Conservation (phyloP, 2,329 filamentous ascomycete genomes). For the Colletotrichum liriopes region DNA sequence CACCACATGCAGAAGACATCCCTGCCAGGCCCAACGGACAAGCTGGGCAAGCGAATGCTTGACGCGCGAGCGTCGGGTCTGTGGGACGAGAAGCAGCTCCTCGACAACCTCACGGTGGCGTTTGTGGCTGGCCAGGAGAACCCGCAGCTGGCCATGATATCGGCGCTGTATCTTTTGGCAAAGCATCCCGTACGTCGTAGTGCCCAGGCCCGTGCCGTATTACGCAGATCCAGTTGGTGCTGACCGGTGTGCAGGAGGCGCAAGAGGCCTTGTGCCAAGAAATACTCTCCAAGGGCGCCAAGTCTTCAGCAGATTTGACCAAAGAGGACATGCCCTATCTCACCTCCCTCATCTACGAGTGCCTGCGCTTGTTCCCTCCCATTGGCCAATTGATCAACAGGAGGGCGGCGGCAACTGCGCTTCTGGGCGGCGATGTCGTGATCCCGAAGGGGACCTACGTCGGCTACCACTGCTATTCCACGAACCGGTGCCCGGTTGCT, state of each 20-base stretch:
- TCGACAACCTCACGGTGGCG: slow-evolving; percentile 57
- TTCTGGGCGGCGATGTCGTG: slow-evolving; percentile 50
- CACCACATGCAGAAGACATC: slow-evolving; percentile 25
- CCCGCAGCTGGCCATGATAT: slow-evolving; percentile 55
- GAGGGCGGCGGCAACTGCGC: slow-evolving; percentile 47
- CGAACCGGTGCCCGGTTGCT: slow-evolving; percentile 53
- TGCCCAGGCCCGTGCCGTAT: slow-evolving; percentile 12
- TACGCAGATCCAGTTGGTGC: not conserved
- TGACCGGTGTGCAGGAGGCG: slow-evolving; percentile 44
- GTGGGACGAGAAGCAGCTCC: slow-evolving; percentile 54
- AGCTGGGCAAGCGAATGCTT: slow-evolving; percentile 46
- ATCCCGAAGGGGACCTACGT: slow-evolving; percentile 56
- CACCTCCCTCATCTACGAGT: slow-evolving; percentile 61
- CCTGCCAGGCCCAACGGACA: slow-evolving; percentile 5
- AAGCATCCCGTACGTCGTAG: slow-evolving; percentile 48
- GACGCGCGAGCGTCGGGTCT: slow-evolving; percentile 45
- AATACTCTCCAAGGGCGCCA: slow-evolving; percentile 44
- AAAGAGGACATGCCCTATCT: slow-evolving; percentile 58
- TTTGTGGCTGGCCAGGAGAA: slow-evolving; percentile 61
- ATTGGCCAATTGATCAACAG: slow-evolving; percentile 66
- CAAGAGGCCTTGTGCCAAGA: slow-evolving; percentile 53
- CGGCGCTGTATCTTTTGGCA: slow-evolving; percentile 55
- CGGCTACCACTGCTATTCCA: slow-evolving; percentile 59
- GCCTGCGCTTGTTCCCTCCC: slow-evolving; percentile 64
- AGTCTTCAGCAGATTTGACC: slow-evolving; percentile 41